A percentile compares a stretch with the other conserved stretches of the same genome.
phyloP scores from a whole-genome alignment of 129 eudicot genomes.

The Saposhnikovia divaricata region DNA sequence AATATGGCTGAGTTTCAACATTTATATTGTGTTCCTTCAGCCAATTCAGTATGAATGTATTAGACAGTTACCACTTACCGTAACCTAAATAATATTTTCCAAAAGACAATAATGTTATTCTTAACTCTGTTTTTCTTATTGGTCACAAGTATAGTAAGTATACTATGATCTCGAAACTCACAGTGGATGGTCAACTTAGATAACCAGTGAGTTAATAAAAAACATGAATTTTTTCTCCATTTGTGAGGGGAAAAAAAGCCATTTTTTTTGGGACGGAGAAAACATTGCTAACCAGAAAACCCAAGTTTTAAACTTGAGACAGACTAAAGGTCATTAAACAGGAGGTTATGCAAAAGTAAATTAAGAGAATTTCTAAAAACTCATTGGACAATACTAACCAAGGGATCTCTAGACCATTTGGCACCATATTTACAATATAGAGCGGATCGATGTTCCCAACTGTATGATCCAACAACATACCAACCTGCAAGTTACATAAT shows the following conservation, averaged over 20 bases:
- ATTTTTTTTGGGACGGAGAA: neutral
- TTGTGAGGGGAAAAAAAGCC: no score
- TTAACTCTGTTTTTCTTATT: neutral
- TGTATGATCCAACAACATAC: constrained; percentile 92
- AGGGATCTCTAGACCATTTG: constrained; percentile 94
- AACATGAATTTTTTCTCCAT: neutral
- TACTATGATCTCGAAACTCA: neutral
- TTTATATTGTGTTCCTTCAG: no score
- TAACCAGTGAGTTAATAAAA: neutral
- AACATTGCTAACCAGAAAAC: neutral
- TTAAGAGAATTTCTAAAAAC: neutral
- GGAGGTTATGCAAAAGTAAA: neutral
- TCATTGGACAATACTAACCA: constrained; percentile 46
- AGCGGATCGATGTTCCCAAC: constrained; percentile 98
- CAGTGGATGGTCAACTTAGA: no score
- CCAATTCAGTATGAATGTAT: no score
- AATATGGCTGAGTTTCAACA: no score
- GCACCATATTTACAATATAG: constrained; percentile 82
- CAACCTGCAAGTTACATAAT: constrained; percentile 51
- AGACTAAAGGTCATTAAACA: neutral
- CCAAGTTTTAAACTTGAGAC: neutral
- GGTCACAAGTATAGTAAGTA: neutral
- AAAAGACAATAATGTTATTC: neutral
- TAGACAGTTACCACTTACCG: no score
- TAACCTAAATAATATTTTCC: no score